phyloP scores from a whole-genome alignment of 306 rosid genomes.

The Ormosia semicastrata region DNA sequence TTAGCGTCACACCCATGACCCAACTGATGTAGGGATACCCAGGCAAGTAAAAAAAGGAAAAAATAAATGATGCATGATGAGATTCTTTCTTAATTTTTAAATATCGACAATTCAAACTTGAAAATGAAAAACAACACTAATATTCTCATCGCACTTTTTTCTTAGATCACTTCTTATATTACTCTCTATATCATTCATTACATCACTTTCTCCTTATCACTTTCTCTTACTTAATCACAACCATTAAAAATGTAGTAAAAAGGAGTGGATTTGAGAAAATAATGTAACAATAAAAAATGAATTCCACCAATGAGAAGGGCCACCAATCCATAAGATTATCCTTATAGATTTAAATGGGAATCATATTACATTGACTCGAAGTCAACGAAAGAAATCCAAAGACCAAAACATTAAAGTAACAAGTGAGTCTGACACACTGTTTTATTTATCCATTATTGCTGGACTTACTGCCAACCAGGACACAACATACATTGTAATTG shows the following conservation, averaged over 20 bases:
- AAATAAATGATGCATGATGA: not conserved
- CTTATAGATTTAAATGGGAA: not conserved
- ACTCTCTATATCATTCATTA: no score
- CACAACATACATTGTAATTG: not conserved
- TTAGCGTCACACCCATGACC: not conserved
- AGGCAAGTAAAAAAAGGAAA: not conserved
- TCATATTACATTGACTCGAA: not conserved
- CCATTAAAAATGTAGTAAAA: no score
- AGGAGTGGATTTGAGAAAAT: no score
- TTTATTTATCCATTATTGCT: not conserved
- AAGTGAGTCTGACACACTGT: not conserved
- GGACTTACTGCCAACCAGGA: slow-evolving; percentile 18
- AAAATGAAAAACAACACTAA: no score
- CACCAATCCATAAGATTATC: not conserved
- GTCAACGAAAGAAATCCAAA: not conserved
- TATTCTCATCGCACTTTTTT: no score
- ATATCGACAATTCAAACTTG: not conserved
- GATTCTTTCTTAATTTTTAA: not conserved
- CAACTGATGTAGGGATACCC: not conserved
- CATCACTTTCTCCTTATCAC: no score
- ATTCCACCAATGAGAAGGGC: not conserved
- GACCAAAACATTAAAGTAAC: slow-evolving; percentile 8
- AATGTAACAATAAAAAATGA: no score
- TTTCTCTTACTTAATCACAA: no score
- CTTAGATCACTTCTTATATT: no score